Conservation (phyloP, 495 filamentous ascomycete species). For the Tetracladium setigerum region DNA sequence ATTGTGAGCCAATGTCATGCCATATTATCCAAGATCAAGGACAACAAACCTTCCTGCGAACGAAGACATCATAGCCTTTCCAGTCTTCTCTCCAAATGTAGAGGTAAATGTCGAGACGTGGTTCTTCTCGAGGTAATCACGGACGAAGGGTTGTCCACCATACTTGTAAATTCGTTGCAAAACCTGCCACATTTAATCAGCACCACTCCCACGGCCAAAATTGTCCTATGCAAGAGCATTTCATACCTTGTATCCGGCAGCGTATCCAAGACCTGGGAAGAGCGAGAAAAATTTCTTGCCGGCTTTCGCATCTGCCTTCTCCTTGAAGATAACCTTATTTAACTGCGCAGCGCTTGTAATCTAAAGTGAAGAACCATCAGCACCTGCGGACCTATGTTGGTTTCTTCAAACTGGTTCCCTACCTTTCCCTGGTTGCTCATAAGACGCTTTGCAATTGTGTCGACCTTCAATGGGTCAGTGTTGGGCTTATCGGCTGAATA, state of each 20-base stretch:
- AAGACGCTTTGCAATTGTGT: slow-evolving; percentile 95
- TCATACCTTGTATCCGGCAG: slow-evolving; percentile 90
- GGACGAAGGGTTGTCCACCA: slow-evolving; percentile 90
- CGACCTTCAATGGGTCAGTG: slow-evolving; percentile 53
- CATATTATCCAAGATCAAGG: not conserved
- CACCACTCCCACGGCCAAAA: not conserved
- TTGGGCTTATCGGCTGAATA: slow-evolving; percentile 7
- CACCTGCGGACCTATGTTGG: not conserved
- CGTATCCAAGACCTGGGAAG: slow-evolving; percentile 95
- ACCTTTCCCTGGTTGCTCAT: slow-evolving; percentile 85
- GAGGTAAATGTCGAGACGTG: slow-evolving; percentile 76
- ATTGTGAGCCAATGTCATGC: slow-evolving; percentile 10
- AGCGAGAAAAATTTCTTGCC: slow-evolving; percentile 84
- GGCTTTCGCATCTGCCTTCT: slow-evolving; percentile 63
- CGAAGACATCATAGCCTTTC: slow-evolving; percentile 97
- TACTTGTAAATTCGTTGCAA: slow-evolving; percentile 98
- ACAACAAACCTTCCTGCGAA: slow-evolving; percentile 73
- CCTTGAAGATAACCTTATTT: slow-evolving; percentile 90
- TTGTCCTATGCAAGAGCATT: not conserved
- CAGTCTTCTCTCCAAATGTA: slow-evolving; percentile 89
- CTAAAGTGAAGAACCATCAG: slow-evolving; percentile 28
- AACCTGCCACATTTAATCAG: slow-evolving; percentile 37
- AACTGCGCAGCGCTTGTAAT: slow-evolving; percentile 53
- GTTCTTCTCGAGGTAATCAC: slow-evolving; percentile 81
- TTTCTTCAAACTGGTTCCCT: not conserved